Percentiles rank a stretch among this genome's conserved stretches.
These are phyloP conservation scores for Ophiosphaerella korrae DNA, from an alignment of 2,329 filamentous ascomycete species.

Conservation along the genomic window DNA sequence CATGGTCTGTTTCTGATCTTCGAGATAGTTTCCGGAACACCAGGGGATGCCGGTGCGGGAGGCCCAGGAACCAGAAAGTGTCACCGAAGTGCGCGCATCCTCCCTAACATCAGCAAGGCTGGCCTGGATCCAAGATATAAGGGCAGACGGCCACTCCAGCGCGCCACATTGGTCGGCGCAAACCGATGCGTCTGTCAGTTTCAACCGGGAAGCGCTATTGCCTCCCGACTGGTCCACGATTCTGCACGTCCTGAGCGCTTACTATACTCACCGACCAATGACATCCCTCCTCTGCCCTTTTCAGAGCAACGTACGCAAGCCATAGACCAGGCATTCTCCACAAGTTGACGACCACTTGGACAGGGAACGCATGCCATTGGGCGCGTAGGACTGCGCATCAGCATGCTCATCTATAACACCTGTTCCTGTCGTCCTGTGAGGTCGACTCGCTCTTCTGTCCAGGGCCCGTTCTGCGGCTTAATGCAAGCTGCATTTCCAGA, in stretches of 20 bases:
- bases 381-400: conserved; percentile 12
- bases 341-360: conserved; percentile 22
- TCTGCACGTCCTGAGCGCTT: conserved; percentile 33
- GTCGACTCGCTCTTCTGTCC: conserved; percentile 24
- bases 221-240: conserved; percentile 29
- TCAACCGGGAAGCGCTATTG: conserved; percentile 39
- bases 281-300: conserved; percentile 5
- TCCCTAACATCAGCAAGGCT: conserved; percentile 8
- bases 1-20: conserved; percentile 7
- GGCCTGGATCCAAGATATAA: conserved; percentile 1
- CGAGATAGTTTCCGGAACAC: not conserved
- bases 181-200: conserved; percentile 24
- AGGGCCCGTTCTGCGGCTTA: conserved; percentile 20
- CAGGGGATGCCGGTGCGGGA: conserved; percentile 2
- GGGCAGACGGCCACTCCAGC: conserved; percentile 10
- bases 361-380: conserved; percentile 26
- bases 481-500: conserved; percentile 10
- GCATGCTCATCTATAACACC: conserved; percentile 26
- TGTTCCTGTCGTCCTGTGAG: conserved; percentile 25
- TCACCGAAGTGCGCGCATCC: conserved; percentile 2
- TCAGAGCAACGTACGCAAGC: conserved; percentile 24
- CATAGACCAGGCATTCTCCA: conserved; percentile 20
- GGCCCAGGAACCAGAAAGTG: not conserved
- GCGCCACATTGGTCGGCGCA: conserved; percentile 12
- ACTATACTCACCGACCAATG: conserved; percentile 24